Percentiles rank a stretch among this genome's conserved stretches.
Conservation (phyloP, 768 basidiomycete genomes). For the Boletus speciosus region DNA sequence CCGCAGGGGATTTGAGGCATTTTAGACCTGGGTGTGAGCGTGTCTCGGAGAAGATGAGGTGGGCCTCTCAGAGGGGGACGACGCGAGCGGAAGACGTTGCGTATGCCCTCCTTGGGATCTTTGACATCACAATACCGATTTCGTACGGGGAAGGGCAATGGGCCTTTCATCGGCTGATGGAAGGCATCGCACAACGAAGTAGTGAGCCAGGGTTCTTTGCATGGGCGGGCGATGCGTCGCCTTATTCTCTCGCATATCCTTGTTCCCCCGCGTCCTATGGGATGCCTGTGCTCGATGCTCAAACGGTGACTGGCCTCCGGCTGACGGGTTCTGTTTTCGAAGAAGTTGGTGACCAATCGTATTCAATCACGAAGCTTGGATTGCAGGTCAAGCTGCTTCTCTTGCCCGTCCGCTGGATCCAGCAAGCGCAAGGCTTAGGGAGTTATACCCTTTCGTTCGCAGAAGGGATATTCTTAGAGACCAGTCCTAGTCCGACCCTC, state of each 20-base stretch:
- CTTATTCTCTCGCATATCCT: constrained; percentile 10
- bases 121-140: constrained; percentile 14
- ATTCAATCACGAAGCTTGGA: constrained; percentile 15
- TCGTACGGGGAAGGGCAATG: constrained; percentile 14
- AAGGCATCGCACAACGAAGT: constrained; percentile 5
- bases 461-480: constrained; percentile 9
- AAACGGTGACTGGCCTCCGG: constrained; percentile 1
- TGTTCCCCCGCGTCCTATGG: constrained; percentile 12
- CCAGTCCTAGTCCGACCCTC: constrained; percentile 4
- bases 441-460: constrained; percentile 14
- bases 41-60: constrained; percentile 14
- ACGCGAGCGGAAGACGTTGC: constrained; percentile 10
- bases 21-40: constrained; percentile 7
- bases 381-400: constrained; percentile 10
- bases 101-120: constrained; percentile 14
- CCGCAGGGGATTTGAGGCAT: constrained; percentile 3
- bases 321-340: constrained; percentile 14
- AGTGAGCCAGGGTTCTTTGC: constrained; percentile 14
- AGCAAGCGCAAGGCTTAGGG: neutral
- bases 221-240: constrained; percentile 13
- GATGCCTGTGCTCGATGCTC: neutral
- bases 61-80: constrained; percentile 11
- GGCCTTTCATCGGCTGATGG: constrained; percentile 13
- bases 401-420: constrained; percentile 9
- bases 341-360: constrained; percentile 14